Conservation (phyloP, 1,284 basidiomycete species). For the Paramarasmius palmivorus region DNA sequence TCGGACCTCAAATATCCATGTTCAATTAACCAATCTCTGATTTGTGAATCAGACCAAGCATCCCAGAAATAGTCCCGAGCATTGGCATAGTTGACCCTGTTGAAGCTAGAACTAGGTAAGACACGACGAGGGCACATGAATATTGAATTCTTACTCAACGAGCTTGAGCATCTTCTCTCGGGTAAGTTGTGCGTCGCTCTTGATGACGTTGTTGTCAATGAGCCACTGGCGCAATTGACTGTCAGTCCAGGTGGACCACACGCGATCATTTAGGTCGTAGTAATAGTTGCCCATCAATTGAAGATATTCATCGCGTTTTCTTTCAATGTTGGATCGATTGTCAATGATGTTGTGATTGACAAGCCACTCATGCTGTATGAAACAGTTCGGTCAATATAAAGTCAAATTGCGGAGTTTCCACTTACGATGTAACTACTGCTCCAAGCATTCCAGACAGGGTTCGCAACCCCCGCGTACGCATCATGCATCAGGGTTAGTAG, state of each 20-base stretch:
- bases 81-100: conserved; percentile 72
- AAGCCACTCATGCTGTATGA: conserved; percentile 75
- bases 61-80: conserved; percentile 69
- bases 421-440: conserved; percentile 81
- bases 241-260: conserved; percentile 74
- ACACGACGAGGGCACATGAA: neutral
- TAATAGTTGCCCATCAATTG: conserved; percentile 80
- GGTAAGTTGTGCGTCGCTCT: conserved; percentile 28
- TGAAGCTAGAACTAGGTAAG: neutral
- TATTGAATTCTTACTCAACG: conserved; percentile 9
- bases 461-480: conserved; percentile 61
- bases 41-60: conserved; percentile 79
- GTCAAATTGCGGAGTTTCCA: neutral
- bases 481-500: conserved; percentile 70
- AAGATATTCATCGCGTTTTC: conserved; percentile 70
- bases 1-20: conserved; percentile 73
- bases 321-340: conserved; percentile 48
- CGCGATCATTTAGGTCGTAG: conserved; percentile 60
- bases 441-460: conserved; percentile 83
- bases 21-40: conserved; percentile 77
- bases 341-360: conserved; percentile 72
- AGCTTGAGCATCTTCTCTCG: conserved; percentile 16
- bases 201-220: conserved; percentile 66
- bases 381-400: conserved; percentile 2
- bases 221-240: conserved; percentile 71